Base-by-base conservation (phyloP, 2,329 filamentous ascomycete genomes). In the Penicillium palitans region DNA sequence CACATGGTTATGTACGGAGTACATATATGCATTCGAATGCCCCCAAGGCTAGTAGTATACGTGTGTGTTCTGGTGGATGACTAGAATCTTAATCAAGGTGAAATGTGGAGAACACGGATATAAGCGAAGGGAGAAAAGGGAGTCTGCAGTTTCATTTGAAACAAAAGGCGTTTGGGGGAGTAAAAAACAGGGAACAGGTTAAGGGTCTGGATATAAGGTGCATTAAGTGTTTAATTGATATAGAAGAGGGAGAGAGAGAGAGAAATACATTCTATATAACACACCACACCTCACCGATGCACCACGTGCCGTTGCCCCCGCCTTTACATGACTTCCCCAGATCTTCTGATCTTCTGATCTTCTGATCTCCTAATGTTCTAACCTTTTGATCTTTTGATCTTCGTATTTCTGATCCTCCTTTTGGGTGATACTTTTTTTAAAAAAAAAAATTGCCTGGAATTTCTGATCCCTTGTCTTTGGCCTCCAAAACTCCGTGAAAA, bases 311-410 rank as follows among this genome's bases (percentile, higher is more conserved):
- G n/a, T 37, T 53, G 17, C 24, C 40, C 55, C 55, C 55, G 55
- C 55, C 55, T 54, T 57, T 52, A 21, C 25, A 47, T 39, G 45
- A 15, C 31, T 58, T 58, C 55, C 55, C 55, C 55, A 58, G 55
- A 58, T 58, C 50, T 47, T 58, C 55, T 42, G 27, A 40, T 55
- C 48, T 52, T 51, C 29, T 31, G 10, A 57, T 57, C 50, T 41
- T 41, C 27, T 29, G 27, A 40, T 54, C 35, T 51, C 9, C 10
- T 31, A 31, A 31, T 12, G 10, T 8, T 51, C 49, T 7, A 8
- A 24, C 25, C 6, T 42, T 19, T 24, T 24, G 8, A 45, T 45
- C 8, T 45, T 25, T 13, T 25, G 25, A 24, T 55, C 35, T 45
- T 40, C 8, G 12, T 17, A 8, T 39, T 42, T 47, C 6, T 21